Evolutionary conservation across 192 early-diverging fungal species (phyloP).

Genomic region (Gaertneriomyces semiglobifer): DNA sequence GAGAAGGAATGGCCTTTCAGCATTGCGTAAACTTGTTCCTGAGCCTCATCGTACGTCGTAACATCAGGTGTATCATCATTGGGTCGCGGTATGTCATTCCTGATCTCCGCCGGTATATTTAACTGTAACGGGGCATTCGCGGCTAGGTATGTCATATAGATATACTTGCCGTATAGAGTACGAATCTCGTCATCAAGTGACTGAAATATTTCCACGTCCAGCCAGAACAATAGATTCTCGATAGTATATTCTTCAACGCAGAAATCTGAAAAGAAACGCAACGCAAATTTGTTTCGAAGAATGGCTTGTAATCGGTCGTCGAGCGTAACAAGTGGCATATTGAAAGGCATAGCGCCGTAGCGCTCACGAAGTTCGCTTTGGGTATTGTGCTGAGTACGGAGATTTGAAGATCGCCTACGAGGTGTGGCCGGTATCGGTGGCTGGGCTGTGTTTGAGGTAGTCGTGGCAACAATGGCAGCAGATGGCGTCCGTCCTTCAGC

Average conservation of each 20-base stretch:
- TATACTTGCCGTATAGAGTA: constrained; percentile 46
- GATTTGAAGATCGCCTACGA: too few species aligned
- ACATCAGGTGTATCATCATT: constrained; percentile 52
- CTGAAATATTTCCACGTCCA: constrained; percentile 79
- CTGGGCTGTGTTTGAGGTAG: too few species aligned
- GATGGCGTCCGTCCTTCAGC: too few species aligned
- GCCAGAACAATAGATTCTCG: constrained; percentile 77
- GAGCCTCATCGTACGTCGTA: constrained; percentile 76
- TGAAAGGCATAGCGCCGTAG: too few species aligned
- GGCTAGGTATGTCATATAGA: constrained; percentile 74
- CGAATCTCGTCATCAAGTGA: constrained; percentile 8
- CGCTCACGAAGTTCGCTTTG: too few species aligned
- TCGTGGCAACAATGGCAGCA: too few species aligned
- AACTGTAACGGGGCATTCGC: constrained; percentile 63
- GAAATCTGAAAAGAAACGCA: constrained; percentile 51
- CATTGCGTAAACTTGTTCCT: constrained; percentile 71
- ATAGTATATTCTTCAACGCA: constrained; percentile 70
- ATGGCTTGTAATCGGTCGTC: constrained; percentile 39
- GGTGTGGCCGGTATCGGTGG: too few species aligned
- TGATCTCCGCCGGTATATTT: constrained; percentile 67
- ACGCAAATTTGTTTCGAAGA: constrained; percentile 38
- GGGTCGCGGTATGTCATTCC: constrained; percentile 71
- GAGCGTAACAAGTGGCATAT: constrained; percentile 6
- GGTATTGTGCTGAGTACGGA: too few species aligned
- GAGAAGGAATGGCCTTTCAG: constrained; percentile 71